phyloP scores from a whole-genome alignment of 73 alveolate genomes.

The Uronychia binucleata region DNA sequence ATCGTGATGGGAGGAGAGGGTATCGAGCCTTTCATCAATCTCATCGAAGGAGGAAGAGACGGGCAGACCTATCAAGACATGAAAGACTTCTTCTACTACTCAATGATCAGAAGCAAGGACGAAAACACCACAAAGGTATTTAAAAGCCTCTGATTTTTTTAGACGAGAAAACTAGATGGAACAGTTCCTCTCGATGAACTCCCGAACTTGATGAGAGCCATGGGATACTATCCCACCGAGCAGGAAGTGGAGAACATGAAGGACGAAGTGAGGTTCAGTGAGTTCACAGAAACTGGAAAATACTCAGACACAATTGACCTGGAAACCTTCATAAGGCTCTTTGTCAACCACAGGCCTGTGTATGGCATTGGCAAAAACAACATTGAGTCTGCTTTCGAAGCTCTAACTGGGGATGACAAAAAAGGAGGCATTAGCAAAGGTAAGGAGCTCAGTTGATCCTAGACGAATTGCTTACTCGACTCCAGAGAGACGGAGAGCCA shows the following conservation, averaged over 20 bases:
- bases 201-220: conserved; percentile 93
- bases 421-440: conserved; percentile 57
- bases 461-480: conserved; percentile 80
- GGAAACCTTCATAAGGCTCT: conserved; percentile 91
- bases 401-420: conserved; percentile 63
- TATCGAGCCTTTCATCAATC: conserved; percentile 93
- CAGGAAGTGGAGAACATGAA: conserved; percentile 95
- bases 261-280: conserved; percentile 95
- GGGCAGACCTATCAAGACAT: conserved; percentile 96
- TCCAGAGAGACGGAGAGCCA: conserved; percentile 84
- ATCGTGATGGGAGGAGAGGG: conserved; percentile 93
- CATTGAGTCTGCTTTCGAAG: conserved; percentile 87
- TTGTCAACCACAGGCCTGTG: conserved; percentile 98
- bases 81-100: conserved; percentile 97
- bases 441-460: conserved; percentile 47
- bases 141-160: too few relatives aligned
- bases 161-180: conserved; percentile 96
- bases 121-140: conserved; percentile 99
- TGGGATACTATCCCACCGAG: conserved; percentile 98
- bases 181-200: conserved; percentile 93
- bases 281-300: conserved; percentile 91
- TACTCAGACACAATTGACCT: conserved; percentile 89
- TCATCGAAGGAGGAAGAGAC: conserved; percentile 96
- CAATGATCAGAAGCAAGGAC: conserved; percentile 95
- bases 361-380: conserved; percentile 92